Conservation (phyloP, 1,139 yeast genomes). For the Pichia norvegensis region DNA sequence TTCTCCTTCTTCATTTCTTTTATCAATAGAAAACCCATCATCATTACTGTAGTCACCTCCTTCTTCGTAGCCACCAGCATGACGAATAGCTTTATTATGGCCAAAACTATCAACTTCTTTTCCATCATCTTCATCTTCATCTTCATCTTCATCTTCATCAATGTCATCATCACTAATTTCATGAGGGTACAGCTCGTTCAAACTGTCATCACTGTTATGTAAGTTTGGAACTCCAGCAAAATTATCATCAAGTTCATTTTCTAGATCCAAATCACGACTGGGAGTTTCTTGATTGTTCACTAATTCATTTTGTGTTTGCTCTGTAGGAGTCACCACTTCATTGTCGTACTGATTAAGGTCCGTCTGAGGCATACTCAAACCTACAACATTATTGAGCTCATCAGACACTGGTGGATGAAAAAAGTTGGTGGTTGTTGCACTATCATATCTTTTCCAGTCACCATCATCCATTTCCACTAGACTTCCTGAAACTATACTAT, state of each 20-base stretch:
- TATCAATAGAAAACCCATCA: too few species aligned
- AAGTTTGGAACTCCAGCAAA: background rate
- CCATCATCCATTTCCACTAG: background rate
- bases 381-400: background rate
- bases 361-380: background rate
- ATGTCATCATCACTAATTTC: constrained; percentile 3
- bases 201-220: background rate
- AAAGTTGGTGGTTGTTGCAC: constrained; percentile 7
- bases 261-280: constrained; percentile 12
- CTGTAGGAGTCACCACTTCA: constrained; percentile 8
- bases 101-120: background rate
- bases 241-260: constrained; percentile 13
- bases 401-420: constrained; percentile 1
- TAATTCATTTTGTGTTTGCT: background rate
- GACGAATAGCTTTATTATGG: too few species aligned
- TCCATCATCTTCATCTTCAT: background rate
- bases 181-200: constrained; percentile 14
- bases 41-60: too few species aligned
- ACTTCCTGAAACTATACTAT: background rate
- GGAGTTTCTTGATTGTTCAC: background rate
- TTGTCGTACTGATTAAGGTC: background rate
- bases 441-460: constrained; percentile 10
- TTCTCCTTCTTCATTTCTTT: background rate
- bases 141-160: constrained; percentile 1
- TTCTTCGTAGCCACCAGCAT: too few species aligned